Percentiles rank a stretch among this genome's conserved stretches.
Evolutionary conservation across 495 filamentous ascomycete species (phyloP).

Genomic region (Recurvomyces mirabilis): DNA sequence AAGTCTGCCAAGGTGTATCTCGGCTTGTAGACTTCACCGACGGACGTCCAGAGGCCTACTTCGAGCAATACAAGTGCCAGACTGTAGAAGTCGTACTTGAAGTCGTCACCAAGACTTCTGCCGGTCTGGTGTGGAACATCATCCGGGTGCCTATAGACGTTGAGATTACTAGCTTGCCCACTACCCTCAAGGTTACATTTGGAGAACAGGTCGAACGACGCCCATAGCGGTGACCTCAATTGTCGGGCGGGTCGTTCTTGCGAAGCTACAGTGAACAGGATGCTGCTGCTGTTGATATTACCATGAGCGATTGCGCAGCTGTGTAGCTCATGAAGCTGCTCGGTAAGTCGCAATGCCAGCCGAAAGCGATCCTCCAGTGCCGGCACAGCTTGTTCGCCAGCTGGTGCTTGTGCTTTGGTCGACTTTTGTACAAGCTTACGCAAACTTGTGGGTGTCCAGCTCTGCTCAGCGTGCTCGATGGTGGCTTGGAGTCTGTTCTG

Average conservation of each 20-base stretch:
- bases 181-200: constrained; percentile 42
- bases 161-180: constrained; percentile 35
- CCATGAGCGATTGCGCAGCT: constrained; percentile 66
- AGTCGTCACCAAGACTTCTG: constrained; percentile 31
- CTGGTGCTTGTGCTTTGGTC: constrained; percentile 38
- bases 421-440: constrained; percentile 40
- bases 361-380: constrained; percentile 72
- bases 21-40: constrained; percentile 55
- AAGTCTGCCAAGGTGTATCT: constrained; percentile 55
- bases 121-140: constrained; percentile 18
- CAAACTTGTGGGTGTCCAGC: constrained; percentile 41
- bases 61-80: constrained; percentile 75
- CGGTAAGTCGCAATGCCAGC: constrained; percentile 66
- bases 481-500: constrained; percentile 35
- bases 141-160: constrained; percentile 62
- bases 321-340: constrained; percentile 65
- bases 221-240: constrained; percentile 63
- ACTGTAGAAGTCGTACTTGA: constrained; percentile 77
- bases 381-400: constrained; percentile 33
- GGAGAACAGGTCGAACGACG: constrained; percentile 72
- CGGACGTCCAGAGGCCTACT: constrained; percentile 77
- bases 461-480: constrained; percentile 27
- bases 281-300: constrained; percentile 67
- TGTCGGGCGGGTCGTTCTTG: constrained; percentile 31
- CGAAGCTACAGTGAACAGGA: constrained; percentile 45